These are phyloP conservation scores for Escallonia herrerae DNA, from an alignment of 129 eudicot genomes.

Conservation along the genomic window DNA sequence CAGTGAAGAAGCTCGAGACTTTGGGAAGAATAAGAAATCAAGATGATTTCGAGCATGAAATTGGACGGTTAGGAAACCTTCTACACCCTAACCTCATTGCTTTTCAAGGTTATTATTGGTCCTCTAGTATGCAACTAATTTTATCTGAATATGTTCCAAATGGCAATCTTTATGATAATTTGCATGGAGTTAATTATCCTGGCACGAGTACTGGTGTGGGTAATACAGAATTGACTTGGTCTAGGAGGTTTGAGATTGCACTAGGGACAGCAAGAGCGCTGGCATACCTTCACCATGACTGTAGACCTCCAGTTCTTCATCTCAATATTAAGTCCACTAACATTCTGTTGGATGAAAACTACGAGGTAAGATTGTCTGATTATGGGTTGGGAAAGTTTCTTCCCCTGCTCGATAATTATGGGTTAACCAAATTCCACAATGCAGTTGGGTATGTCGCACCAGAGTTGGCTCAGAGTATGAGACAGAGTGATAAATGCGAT, in stretches of 20 bases:
- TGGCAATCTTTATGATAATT: constrained; percentile 76
- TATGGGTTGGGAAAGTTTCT: constrained; percentile 73
- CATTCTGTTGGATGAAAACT: constrained; percentile 65
- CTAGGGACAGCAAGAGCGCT: constrained; percentile 81
- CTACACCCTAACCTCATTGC: constrained; percentile 71
- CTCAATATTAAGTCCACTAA: constrained; percentile 83
- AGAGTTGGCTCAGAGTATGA: constrained; percentile 76
- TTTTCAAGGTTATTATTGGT: constrained; percentile 90
- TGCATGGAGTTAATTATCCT: constrained; percentile 59
- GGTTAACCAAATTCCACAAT: constrained; percentile 60
- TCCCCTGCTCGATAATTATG: constrained; percentile 58
- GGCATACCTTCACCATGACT: constrained; percentile 93
- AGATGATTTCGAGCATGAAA: constrained; percentile 93
- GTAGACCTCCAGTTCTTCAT: constrained; percentile 86
- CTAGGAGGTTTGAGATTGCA: constrained; percentile 71
- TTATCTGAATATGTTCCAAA: constrained; percentile 61
- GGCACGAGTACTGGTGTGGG: constrained; percentile 67
- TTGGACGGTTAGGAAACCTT: constrained; percentile 77
- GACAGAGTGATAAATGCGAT: constrained; percentile 76
- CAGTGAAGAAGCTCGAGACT: constrained; percentile 80
- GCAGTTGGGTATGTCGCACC: constrained; percentile 94
- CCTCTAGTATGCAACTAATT: constrained; percentile 71
- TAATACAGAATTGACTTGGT: constrained; percentile 59
- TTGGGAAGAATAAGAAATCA: constrained; percentile 82
- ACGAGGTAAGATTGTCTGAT: constrained; percentile 69